Percentiles rank a stretch among this genome's conserved stretches.
Conservation (phyloP, 2,329 filamentous ascomycete genomes). For the Aspergillus sergii region DNA sequence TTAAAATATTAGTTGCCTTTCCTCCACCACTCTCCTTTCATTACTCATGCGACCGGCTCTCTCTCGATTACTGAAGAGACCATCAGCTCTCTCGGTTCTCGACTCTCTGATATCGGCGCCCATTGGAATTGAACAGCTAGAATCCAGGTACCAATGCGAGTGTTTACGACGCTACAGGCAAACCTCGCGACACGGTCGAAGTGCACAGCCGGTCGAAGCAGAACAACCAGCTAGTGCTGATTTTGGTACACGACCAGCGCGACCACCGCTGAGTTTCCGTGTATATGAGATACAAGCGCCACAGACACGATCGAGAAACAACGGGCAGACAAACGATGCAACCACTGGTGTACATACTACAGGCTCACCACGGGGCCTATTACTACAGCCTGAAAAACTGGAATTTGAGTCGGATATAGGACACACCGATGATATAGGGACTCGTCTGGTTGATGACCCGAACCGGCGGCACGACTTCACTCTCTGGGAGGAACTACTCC, state of each 20-base stretch:
- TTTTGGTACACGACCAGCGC: constrained; percentile 7
- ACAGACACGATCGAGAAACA: constrained; percentile 6
- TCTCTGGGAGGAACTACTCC: constrained; percentile 50
- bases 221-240: constrained; percentile 8
- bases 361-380: constrained; percentile 19
- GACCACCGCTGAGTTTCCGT: constrained; percentile 11
- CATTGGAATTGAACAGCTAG: constrained; percentile 37
- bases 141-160: constrained; percentile 19
- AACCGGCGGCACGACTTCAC: constrained; percentile 37
- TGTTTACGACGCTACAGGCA: constrained; percentile 34
- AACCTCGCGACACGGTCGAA: constrained; percentile 14
- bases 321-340: neutral
- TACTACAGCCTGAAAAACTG: constrained; percentile 37
- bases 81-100: constrained; percentile 43
- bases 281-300: constrained; percentile 32
- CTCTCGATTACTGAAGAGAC: constrained; percentile 46
- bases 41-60: constrained; percentile 46
- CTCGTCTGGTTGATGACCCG: constrained; percentile 42
- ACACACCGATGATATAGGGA: constrained; percentile 36
- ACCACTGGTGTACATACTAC: neutral
- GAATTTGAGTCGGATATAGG: constrained; percentile 48
- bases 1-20: constrained; percentile 18
- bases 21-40: constrained; percentile 20
- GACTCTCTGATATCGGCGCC: constrained; percentile 34
- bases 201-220: constrained; percentile 9